Evolutionary conservation across 352 stramenopile species (phyloP).

Genomic region (Pythium guiyangense): DNA sequence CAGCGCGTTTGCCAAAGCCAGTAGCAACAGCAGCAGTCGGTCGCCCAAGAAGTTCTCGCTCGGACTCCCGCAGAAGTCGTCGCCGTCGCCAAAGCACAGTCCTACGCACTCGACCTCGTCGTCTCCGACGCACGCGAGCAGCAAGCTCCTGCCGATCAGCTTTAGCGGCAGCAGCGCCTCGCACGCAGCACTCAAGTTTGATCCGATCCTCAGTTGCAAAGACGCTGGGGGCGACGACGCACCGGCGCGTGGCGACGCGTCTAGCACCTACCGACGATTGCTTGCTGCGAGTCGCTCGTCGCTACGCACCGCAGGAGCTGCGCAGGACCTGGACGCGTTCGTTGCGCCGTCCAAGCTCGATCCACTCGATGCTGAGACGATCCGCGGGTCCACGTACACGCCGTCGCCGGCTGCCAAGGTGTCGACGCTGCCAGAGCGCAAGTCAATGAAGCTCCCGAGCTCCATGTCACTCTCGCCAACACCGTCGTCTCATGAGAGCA

Average conservation of each 20-base stretch:
- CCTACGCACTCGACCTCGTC: background rate
- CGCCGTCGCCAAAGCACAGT: constrained; percentile 1
- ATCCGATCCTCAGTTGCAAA: constrained; percentile 11
- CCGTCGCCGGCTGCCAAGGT: background rate
- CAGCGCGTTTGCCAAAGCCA: background rate
- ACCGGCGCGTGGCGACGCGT: background rate
- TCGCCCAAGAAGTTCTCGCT: constrained; percentile 12
- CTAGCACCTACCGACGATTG: constrained; percentile 1
- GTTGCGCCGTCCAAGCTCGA: constrained; percentile 7
- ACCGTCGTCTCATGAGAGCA: no score
- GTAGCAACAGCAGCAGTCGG: background rate
- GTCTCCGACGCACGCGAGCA: constrained; percentile 1
- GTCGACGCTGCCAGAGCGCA: background rate
- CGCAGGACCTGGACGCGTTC: background rate
- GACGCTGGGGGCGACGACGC: background rate
- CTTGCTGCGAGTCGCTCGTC: constrained; percentile 5
- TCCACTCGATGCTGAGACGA: constrained; percentile 8
- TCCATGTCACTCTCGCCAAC: no score
- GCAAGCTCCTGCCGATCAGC: constrained; percentile 8
- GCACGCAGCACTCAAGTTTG: constrained; percentile 5
- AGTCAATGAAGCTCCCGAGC: background rate
- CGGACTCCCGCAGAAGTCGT: background rate
- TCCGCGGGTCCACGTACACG: constrained; percentile 3
- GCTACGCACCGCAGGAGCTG: background rate
- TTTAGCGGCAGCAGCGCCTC: background rate